These are phyloP conservation scores for Calonectria pauciramosa DNA, from an alignment of 2,329 filamentous ascomycete species.

Conservation along the genomic window DNA sequence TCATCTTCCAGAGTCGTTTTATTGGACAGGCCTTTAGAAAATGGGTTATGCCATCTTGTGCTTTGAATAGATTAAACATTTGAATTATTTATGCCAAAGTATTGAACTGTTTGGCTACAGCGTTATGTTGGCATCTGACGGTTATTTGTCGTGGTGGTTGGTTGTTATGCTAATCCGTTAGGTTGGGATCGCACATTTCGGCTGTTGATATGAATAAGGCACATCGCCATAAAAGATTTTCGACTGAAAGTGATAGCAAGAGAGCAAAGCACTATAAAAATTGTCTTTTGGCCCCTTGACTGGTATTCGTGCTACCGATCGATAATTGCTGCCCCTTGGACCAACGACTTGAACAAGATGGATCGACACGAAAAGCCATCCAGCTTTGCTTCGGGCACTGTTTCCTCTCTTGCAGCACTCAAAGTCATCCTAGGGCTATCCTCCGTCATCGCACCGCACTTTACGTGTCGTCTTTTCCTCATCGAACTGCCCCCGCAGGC, in stretches of 20 bases:
- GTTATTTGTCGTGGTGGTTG: background rate
- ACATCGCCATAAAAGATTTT: background rate
- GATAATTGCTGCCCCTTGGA: background rate
- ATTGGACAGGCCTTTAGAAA: slow-evolving; percentile 22
- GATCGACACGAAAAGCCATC: background rate
- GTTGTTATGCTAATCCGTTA: background rate
- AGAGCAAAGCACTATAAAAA: too few relatives aligned
- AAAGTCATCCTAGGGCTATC: background rate
- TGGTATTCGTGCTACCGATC: too few relatives aligned
- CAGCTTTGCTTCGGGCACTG: background rate
- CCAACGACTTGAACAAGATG: background rate
- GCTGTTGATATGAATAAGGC: background rate
- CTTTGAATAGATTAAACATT: background rate
- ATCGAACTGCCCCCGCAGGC: background rate
- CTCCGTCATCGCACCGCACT: background rate
- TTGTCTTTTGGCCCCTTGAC: background rate
- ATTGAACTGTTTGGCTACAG: background rate
- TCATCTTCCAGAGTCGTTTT: slow-evolving; percentile 17
- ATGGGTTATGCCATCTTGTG: background rate
- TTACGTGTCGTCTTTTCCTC: background rate
- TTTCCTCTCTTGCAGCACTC: background rate
- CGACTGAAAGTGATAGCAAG: too few relatives aligned
- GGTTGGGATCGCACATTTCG: background rate
- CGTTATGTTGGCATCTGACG: background rate
- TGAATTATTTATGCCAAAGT: background rate